Evolutionary conservation across 2,329 filamentous ascomycete species (phyloP), one percentile per base, ranked within the genome.

Genomic region (Blastomyces percursus): DNA sequence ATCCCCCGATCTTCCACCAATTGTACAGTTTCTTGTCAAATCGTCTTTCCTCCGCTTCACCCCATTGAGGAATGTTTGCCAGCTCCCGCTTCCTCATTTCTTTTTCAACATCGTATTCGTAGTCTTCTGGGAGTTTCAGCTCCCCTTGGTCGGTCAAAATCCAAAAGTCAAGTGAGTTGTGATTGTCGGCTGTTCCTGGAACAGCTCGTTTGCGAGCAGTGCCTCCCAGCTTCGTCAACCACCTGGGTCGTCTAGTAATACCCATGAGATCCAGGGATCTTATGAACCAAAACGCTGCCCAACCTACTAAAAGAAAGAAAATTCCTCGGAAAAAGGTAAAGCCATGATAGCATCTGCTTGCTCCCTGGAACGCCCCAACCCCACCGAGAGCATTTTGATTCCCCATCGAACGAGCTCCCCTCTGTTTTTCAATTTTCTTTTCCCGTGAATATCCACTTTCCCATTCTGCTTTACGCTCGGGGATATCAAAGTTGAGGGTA

Each of bases 1-100:
- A 89, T 8, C 90, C 91, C 24, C 90, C 91, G 61, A 81, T 80
- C 60, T 88, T 85, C 89, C 91, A 97, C 84, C 92, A 94, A 38
- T 80, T 80, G 72, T 96, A 97, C 1, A 96, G 77, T 63, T 85
- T 86, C 1, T 82, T 81, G 66, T 93, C 88, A 2, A 96, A 78
- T 48, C 84, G 83, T 35, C 83, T 82, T 68, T 94, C 89, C 50
- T 85, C 77, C 7, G 78, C 66, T 19, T 77, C 72, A 57, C 75
- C 74, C 73, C 76, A 78, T 48, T 72, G 67, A 38, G 67, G 73
- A 70, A 70, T 73, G 62, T 72, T 75, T 55, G 73, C 78, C 63
- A 75, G 74, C 38, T 88, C 77, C 58, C 85, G 80, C 61, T 83
- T 83, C 67, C 90, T 84, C 67, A 92, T 86, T 72, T 94, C 90